A percentile compares a stretch with the other conserved stretches of the same genome.
phyloP scores from a whole-genome alignment of 2,329 filamentous ascomycete genomes.

The Fusarium sp. region DNA sequence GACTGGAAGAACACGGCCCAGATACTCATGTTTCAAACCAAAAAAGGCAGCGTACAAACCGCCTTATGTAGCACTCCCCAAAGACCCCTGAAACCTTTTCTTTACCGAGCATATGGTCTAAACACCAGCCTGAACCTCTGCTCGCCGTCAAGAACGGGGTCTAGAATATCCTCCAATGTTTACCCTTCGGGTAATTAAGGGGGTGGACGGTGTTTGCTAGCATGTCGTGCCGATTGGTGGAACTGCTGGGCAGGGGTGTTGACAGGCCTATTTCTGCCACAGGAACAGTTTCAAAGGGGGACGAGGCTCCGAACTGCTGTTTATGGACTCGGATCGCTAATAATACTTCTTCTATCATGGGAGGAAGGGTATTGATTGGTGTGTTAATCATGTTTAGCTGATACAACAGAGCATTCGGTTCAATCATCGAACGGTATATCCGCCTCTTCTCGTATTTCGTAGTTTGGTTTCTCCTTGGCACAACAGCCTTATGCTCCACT shows the following conservation, averaged over 20 bases:
- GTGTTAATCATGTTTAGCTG: neutral
- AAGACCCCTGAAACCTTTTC: neutral
- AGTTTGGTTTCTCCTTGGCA: neutral
- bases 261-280: neutral
- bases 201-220: neutral
- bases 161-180: conserved; percentile 6
- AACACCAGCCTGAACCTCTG: neutral
- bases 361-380: neutral
- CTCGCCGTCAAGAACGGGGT: neutral
- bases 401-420: neutral
- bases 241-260: neutral
- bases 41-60: neutral
- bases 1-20: neutral
- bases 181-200: neutral
- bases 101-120: neutral
- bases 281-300: neutral
- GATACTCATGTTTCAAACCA: neutral
- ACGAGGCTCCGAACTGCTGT: conserved; percentile 2
- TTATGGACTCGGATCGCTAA: neutral
- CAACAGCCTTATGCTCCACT: neutral
- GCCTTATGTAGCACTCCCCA: conserved; percentile 10
- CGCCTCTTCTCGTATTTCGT: neutral
- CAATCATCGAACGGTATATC: neutral
- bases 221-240: conserved; percentile 5
- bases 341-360: neutral